Evolutionary conservation across 495 filamentous ascomycete species (phyloP).

Genomic region (Xylaria flabelliformis): DNA sequence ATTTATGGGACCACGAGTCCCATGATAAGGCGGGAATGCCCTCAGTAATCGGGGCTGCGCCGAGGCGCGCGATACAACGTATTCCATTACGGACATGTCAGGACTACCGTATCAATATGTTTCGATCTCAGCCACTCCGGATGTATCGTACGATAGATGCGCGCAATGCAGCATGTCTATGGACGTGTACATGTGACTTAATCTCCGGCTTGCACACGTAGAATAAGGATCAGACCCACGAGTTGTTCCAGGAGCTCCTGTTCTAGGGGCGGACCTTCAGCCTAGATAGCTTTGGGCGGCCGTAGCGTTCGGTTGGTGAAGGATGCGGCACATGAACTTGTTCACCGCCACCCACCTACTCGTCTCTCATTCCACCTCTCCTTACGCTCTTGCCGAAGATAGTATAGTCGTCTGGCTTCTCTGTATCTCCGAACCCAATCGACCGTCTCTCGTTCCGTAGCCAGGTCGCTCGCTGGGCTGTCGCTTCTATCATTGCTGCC

Average conservation of each 20-base stretch:
- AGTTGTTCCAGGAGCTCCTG: not conserved
- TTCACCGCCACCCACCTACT: constrained; percentile 86
- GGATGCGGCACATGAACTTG: not conserved
- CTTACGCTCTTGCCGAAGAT: constrained; percentile 78
- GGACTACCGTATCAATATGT: not conserved
- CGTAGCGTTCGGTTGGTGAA: not conserved
- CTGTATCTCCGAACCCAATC: constrained; percentile 85
- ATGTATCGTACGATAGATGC: no score
- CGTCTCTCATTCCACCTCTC: constrained; percentile 94
- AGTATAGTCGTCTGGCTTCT: constrained; percentile 75
- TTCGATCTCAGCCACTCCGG: not conserved
- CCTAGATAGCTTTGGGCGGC: not conserved
- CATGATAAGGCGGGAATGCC: not conserved
- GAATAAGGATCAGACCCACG: not conserved
- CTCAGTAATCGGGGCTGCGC: not conserved
- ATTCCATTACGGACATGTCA: not conserved
- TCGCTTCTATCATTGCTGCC: constrained; percentile 44
- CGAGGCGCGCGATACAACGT: not conserved
- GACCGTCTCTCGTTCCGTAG: constrained; percentile 75
- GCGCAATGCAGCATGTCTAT: not conserved
- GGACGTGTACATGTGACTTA: not conserved
- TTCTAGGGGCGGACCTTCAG: not conserved
- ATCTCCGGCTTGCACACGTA: not conserved
- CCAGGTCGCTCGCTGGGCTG: constrained; percentile 43
- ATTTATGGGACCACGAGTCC: not conserved